Evolutionary conservation across 371 early-diverging fungal species (phyloP).

Genomic region (Mucor sp.): DNA sequence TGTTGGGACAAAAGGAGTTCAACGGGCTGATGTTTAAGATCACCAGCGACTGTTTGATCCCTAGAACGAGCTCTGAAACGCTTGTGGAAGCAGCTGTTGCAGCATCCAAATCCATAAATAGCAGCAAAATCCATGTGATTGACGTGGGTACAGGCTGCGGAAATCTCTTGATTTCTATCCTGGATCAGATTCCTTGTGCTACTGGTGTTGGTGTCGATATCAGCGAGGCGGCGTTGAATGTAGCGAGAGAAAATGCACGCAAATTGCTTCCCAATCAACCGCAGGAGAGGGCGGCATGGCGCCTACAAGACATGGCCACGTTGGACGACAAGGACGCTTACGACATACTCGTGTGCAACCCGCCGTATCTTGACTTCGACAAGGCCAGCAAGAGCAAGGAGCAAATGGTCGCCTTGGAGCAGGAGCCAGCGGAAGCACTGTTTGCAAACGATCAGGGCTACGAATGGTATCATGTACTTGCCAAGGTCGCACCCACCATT

Average conservation of each 20-base stretch:
- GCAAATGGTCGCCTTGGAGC: slow-evolving; percentile 40
- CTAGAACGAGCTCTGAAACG: slow-evolving; percentile 70
- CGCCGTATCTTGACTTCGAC: slow-evolving; percentile 65
- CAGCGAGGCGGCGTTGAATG: slow-evolving; percentile 55
- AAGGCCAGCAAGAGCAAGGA: slow-evolving; percentile 35
- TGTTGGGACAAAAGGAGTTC: slow-evolving; percentile 64
- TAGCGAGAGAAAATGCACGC: slow-evolving; percentile 54
- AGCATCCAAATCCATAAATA: slow-evolving; percentile 1
- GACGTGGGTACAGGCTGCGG: slow-evolving; percentile 83
- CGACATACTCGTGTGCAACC: slow-evolving; percentile 76
- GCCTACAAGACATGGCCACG: slow-evolving; percentile 44
- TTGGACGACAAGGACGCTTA: slow-evolving; percentile 40
- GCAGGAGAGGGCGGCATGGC: slow-evolving; percentile 30
- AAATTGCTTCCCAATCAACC: slow-evolving; percentile 26
- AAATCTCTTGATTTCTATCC: slow-evolving; percentile 65
- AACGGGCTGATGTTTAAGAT: slow-evolving; percentile 60
- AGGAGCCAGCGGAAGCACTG: slow-evolving; percentile 69
- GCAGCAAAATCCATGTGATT: slow-evolving; percentile 36
- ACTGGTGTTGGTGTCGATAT: slow-evolving; percentile 70
- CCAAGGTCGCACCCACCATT: slow-evolving; percentile 31
- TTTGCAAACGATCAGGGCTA: slow-evolving; percentile 69
- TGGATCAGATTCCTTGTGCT: slow-evolving; percentile 29
- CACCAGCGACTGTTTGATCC: slow-evolving; percentile 68
- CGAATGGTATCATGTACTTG: slow-evolving; percentile 63
- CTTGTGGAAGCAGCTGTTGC: slow-evolving; percentile 54